Percentiles rank a stretch among this genome's conserved stretches.
phyloP scores from a whole-genome alignment of 2,329 filamentous ascomycete species.

The Arthrobotrys conoides region DNA sequence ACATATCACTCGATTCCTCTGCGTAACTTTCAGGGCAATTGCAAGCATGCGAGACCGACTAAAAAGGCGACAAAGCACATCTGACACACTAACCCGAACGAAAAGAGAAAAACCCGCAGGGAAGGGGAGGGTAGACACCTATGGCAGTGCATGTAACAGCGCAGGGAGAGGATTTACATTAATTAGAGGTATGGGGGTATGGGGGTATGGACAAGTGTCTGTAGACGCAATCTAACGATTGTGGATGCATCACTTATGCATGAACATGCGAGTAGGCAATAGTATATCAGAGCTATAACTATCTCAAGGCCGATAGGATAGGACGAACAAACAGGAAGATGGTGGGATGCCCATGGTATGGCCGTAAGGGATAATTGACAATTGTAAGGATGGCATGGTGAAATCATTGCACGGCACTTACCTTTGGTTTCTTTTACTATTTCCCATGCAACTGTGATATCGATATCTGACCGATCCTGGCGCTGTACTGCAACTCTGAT shows the following conservation, averaged over 20 bases:
- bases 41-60: not conserved
- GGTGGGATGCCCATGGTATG: not conserved
- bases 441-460: conserved; percentile 41
- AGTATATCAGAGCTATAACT: conserved; percentile 35
- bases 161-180: conserved; percentile 11
- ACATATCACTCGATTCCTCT: conserved; percentile 31
- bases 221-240: conserved; percentile 17
- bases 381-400: conserved; percentile 33
- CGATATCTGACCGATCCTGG: conserved; percentile 50
- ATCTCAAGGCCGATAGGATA: conserved; percentile 29
- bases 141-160: not conserved
- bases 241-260: conserved; percentile 45
- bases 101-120: conserved; percentile 40
- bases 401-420: conserved; percentile 13
- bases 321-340: conserved; percentile 20
- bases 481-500: conserved; percentile 22
- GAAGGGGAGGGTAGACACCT: not conserved
- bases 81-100: conserved; percentile 9
- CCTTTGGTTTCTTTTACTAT: not conserved
- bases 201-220: conserved; percentile 3
- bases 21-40: conserved; percentile 46
- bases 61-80: conserved; percentile 8
- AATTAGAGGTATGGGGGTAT: not conserved
- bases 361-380: not conserved
- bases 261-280: conserved; percentile 42